Base-by-base conservation (phyloP, 108 stramenopile species). In the Epithemia pelagica region DNA sequence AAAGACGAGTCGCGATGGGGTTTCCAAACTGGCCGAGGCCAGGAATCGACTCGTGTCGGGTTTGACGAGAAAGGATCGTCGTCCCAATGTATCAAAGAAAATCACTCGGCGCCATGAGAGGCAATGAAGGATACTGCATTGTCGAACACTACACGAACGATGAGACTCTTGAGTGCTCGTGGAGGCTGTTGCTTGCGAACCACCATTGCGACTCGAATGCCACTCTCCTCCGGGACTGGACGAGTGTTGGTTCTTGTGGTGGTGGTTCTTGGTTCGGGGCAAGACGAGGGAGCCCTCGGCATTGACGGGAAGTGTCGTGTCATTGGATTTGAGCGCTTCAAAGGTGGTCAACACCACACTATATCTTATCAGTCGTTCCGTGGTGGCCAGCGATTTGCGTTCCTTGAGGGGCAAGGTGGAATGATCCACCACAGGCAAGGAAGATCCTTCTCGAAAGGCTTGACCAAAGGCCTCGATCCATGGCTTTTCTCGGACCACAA, bases 291-390 rank as follows among this genome's bases (percentile, higher is more conserved):
- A 2, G 10, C 62, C 62, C 19, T 26, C 23, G 1, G 20, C 62
- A 63, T 63, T 32, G 19, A 30, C 18, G 25, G 32, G 21, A 33
- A 51, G 24, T 22, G 37, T 63, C 20, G 37, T 32, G 37, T 63
- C 62, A 5, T 25, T 32, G 30, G 62, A 29, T 63, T 63, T 63
- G 1, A 63, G 37, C 2, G 62, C 62, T 18, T 63, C 62, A 33
- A 63, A 63, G 3, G 62, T 63, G 2, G 62, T 63, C 1, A 63
- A n/a, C 22, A 63, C 32, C n/a, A 37, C 32, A 3, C 31, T 20
- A 33, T 37, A 63, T 32, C 24, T 32, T 25, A 32, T n/a, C 2
- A 63, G 37, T 51, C 32, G 30, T 2, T 29, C 37, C 1, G 57
- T 27, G 21, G 15, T 58, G 3, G 57, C 5, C 5, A 21, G 23